A percentile compares a stretch with the other conserved stretches of the same genome.
Evolutionary conservation across 805 yeast species (phyloP).

Genomic region (Wickerhamomyces ciferrii): DNA sequence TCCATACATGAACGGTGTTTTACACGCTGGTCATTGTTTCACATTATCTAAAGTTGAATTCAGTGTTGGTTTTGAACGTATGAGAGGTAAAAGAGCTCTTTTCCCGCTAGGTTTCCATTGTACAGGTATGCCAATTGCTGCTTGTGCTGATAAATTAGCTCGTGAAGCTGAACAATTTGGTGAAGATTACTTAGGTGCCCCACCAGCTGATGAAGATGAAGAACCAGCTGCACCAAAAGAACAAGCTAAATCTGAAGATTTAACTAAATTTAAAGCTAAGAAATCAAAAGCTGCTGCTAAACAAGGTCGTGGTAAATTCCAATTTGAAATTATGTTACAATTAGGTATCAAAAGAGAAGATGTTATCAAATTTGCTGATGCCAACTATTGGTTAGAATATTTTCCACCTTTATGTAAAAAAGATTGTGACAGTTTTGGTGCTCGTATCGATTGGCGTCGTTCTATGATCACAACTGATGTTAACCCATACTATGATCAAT

Average conservation of each 20-base stretch:
- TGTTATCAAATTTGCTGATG: constrained; percentile 83
- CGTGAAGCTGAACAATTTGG: constrained; percentile 94
- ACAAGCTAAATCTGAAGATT: constrained; percentile 56
- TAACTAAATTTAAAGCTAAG: constrained; percentile 86
- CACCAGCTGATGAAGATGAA: constrained; percentile 59
- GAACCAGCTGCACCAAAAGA: constrained; percentile 28
- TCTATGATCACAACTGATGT: constrained; percentile 92
- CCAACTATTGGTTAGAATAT: constrained; percentile 82
- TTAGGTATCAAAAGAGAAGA: constrained; percentile 83
- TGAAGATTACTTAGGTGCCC: constrained; percentile 63
- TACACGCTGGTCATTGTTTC: constrained; percentile 97
- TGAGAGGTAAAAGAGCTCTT: constrained; percentile 87
- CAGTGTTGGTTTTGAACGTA: constrained; percentile 88
- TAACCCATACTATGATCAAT: constrained; percentile 92
- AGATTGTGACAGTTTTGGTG: constrained; percentile 80
- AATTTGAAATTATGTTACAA: constrained; percentile 94
- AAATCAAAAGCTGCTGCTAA: constrained; percentile 93
- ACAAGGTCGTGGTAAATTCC: constrained; percentile 90
- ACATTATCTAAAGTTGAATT: constrained; percentile 93
- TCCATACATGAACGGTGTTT: constrained; percentile 98
- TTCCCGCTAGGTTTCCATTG: constrained; percentile 98
- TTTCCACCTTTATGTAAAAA: constrained; percentile 88
- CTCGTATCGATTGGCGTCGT: constrained; percentile 98
- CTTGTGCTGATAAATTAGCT: constrained; percentile 91
- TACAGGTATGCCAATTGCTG: constrained; percentile 97